phyloP scores from a whole-genome alignment of 2,329 filamentous ascomycete genomes.

The Fusarium domesticum region DNA sequence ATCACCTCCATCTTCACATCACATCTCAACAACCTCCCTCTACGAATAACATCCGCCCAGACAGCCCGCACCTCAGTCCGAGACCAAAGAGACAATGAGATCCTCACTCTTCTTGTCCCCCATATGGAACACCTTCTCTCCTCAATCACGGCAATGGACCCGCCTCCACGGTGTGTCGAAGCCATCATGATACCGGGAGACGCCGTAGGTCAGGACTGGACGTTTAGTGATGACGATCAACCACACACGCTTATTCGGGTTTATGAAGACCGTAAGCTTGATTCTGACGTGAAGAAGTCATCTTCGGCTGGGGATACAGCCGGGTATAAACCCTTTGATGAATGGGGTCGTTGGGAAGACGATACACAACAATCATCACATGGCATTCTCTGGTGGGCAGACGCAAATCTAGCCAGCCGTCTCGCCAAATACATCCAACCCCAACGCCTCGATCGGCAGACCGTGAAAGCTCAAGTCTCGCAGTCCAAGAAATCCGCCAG shows the following conservation, averaged over 20 bases:
- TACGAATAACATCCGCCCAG: slow-evolving; percentile 37
- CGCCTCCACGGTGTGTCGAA: slow-evolving; percentile 37
- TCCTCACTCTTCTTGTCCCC: slow-evolving; percentile 40
- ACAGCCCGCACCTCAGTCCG: slow-evolving; percentile 34
- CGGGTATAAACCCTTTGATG: slow-evolving; percentile 37
- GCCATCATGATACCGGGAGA: slow-evolving; percentile 45
- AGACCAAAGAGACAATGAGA: slow-evolving; percentile 37
- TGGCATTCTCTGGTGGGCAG: slow-evolving; percentile 44
- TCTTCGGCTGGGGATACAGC: background rate
- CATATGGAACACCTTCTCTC: slow-evolving; percentile 42
- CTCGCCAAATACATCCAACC: slow-evolving; percentile 46
- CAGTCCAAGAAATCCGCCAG: slow-evolving; percentile 34
- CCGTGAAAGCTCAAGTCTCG: slow-evolving; percentile 32
- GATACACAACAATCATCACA: slow-evolving; percentile 2
- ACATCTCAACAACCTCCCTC: slow-evolving; percentile 38
- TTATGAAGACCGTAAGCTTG: slow-evolving; percentile 9
- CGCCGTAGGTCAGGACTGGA: slow-evolving; percentile 39
- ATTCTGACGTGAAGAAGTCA: slow-evolving; percentile 9
- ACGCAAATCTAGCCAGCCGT: slow-evolving; percentile 45
- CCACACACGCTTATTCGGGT: slow-evolving; percentile 34
- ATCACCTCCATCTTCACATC: slow-evolving; percentile 33
- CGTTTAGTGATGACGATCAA: slow-evolving; percentile 34
- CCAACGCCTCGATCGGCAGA: slow-evolving; percentile 25
- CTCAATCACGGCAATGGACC: slow-evolving; percentile 35
- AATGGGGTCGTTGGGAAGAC: slow-evolving; percentile 45